Evolutionary conservation across 345 rosid genomes (phyloP).

Genomic region (Eucalyptus sp.): DNA sequence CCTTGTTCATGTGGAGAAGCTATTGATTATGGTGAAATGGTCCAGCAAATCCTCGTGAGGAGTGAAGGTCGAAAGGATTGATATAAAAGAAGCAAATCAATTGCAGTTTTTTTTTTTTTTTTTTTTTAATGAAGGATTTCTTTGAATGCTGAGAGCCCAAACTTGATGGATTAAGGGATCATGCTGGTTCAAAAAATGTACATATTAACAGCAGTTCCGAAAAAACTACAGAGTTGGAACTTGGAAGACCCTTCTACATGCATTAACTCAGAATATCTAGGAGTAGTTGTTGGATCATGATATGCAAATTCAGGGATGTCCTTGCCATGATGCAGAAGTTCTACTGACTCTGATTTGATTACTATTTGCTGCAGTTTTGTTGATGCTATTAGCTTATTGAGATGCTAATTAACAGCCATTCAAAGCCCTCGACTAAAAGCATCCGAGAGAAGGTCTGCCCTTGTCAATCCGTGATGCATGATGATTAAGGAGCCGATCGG

Average conservation of each 20-base stretch:
- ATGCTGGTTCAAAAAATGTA: neutral
- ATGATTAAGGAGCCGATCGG: neutral
- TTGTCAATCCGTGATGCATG: neutral
- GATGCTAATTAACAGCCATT: neutral
- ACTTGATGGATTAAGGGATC: neutral
- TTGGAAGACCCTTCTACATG: neutral
- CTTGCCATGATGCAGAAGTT: neutral
- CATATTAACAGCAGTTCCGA: neutral
- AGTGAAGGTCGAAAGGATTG: neutral
- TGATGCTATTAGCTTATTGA: neutral
- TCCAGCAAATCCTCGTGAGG: neutral
- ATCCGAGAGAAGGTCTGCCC: neutral
- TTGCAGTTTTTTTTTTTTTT: neutral
- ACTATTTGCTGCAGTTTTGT: neutral
- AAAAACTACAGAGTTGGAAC: neutral
- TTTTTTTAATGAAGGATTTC: neutral
- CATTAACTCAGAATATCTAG: neutral
- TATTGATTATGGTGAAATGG: neutral
- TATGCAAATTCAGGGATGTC: neutral
- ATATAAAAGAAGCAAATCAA: neutral
- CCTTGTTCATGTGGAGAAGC: slow-evolving; percentile 56
- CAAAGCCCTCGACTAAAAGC: neutral
- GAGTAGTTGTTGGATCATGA: neutral
- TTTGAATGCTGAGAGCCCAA: neutral
- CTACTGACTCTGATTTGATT: neutral